Evolutionary conservation across 805 yeast species (phyloP), one percentile per base, ranked within the genome.

Genomic region (Ogataea neopini): DNA sequence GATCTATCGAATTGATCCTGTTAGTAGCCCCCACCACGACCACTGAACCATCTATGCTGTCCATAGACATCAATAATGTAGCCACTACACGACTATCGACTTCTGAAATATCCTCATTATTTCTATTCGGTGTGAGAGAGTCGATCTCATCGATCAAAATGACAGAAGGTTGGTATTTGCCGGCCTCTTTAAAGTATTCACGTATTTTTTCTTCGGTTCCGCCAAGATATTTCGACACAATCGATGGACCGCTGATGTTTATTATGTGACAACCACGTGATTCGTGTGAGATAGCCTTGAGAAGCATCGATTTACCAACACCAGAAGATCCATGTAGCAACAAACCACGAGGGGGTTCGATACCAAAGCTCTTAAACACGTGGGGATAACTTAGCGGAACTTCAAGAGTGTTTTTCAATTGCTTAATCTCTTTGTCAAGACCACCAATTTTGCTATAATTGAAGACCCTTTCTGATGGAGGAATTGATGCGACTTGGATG

Each of bases 311-410:
- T 64, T 92, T 92, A 43, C 99, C 99, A 0, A 97, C 92, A 3
- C 99, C 99, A 2, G 98, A 94, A 2, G 97, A 96, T 0, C 99
- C 99, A 68, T 91, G 96, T n/a, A 94, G 68, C 25, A 94, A 66
- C 0, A 94, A 87, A 36, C 98, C 98, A 20, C 97, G 74, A 11
- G 97, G 97, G 7, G 99, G 97, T 7, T 84, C 76, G 15, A 90
- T 84, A n/a, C 92, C 90, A 70, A 92, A 94, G 45, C 86, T 81
- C 6, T 83, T 74, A 58, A 91, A 92, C 26, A 89, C 67, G 5
- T 77, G 75, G 0, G 97, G 96, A 47, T 80, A 80, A 50, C 83
- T 81, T 20, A 94, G 72, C 0, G 99, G 97, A 2, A 92, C 72
- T 45, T 86, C 86, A 7, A 91, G 80, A 0, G 91, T 80, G 6